Conservation (phyloP, 352 stramenopile genomes). For the Pythium periplocum region DNA sequence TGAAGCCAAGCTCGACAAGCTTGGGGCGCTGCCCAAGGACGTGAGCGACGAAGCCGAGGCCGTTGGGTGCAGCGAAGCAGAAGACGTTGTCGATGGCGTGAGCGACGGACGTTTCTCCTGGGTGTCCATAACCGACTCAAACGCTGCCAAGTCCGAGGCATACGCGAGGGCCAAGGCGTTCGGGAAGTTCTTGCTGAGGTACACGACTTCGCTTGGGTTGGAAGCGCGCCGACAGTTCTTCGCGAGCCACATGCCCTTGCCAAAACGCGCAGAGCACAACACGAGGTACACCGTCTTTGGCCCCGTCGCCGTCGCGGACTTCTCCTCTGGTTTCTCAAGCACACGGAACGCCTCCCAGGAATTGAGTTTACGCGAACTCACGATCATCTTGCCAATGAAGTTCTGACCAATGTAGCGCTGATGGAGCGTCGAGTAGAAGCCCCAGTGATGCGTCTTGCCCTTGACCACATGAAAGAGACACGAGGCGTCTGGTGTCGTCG, state of each 20-base stretch:
- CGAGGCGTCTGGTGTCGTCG: conserved; percentile 42
- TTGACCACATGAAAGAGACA: conserved; percentile 71
- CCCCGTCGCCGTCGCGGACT: conserved; percentile 13
- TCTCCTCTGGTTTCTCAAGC: conserved; percentile 33
- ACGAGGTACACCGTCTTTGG: conserved; percentile 58
- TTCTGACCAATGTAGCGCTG: conserved; percentile 75
- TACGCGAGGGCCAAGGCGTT: conserved; percentile 63
- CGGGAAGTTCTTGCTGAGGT: conserved; percentile 69
- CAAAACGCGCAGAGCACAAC: conserved; percentile 69
- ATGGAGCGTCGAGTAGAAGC: conserved; percentile 55
- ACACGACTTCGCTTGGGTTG: conserved; percentile 25
- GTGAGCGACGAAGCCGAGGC: conserved; percentile 1
- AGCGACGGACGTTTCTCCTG: neutral
- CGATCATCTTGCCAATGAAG: conserved; percentile 54
- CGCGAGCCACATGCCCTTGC: conserved; percentile 78
- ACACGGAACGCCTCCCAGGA: conserved; percentile 74
- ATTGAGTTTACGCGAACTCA: conserved; percentile 58
- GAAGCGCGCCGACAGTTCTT: conserved; percentile 27
- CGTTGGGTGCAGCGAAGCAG: neutral
- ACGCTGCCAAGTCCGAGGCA: conserved; percentile 39
- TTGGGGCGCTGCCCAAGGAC: no score
- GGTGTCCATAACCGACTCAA: neutral
- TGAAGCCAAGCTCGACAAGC: neutral
- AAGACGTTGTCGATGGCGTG: neutral
- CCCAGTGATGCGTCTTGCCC: conserved; percentile 79